A percentile compares a stretch with the other conserved stretches of the same genome.
Conservation (phyloP, 2,329 filamentous ascomycete genomes). For the Chaetomium olivaceum region DNA sequence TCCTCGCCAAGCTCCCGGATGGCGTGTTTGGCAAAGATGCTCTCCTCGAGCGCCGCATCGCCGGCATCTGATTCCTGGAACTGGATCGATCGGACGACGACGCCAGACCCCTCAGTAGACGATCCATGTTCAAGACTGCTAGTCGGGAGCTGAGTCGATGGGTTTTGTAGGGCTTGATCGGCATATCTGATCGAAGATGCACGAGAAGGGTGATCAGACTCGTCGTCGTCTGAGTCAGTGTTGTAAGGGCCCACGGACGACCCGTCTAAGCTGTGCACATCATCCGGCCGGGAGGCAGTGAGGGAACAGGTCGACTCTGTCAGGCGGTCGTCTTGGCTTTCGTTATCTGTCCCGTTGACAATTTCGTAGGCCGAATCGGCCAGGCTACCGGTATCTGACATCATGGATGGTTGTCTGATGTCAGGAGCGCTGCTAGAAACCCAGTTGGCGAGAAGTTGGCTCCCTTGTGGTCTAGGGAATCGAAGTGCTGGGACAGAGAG, state of each 20-base stretch:
- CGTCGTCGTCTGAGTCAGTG: constrained; percentile 45
- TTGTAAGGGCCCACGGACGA: constrained; percentile 49
- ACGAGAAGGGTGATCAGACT: constrained; percentile 40
- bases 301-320: constrained; percentile 55
- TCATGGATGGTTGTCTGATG: constrained; percentile 52
- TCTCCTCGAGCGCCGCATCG: constrained; percentile 38
- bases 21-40: constrained; percentile 50
- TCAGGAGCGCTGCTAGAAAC: constrained; percentile 58
- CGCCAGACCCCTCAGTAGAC: constrained; percentile 25
- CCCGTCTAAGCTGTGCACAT: constrained; percentile 53
- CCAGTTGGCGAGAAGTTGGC: constrained; percentile 59
- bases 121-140: constrained; percentile 30
- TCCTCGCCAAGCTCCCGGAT: constrained; percentile 46
- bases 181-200: constrained; percentile 51
- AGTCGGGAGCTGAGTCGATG: constrained; percentile 39
- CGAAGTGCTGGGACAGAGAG: constrained; percentile 53
- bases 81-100: constrained; percentile 43
- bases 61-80: constrained; percentile 46
- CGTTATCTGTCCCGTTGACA: constrained; percentile 53
- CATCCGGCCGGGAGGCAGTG: constrained; percentile 51
- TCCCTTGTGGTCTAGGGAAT: constrained; percentile 59
- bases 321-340: constrained; percentile 50
- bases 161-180: constrained; percentile 49
- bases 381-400: constrained; percentile 51
- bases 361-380: constrained; percentile 60